Evolutionary conservation across 768 basidiomycete genomes (phyloP).

Genomic region (Fomitopsis serialis): DNA sequence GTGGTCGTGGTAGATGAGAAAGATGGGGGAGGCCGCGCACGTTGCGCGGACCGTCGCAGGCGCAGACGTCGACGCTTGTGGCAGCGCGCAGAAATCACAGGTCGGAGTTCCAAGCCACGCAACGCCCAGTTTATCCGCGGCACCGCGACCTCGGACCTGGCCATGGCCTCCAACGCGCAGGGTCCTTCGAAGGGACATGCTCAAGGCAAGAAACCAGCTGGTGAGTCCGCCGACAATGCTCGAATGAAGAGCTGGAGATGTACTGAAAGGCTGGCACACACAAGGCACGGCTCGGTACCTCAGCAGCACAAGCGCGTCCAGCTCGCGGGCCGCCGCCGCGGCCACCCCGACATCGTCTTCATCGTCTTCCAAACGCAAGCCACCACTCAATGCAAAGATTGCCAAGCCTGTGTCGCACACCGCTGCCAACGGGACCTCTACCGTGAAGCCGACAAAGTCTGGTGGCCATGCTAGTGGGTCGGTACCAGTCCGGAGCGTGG

Average conservation of each 20-base stretch:
- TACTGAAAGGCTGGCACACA: not conserved
- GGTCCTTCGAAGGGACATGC: not conserved
- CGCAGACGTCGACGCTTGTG: not conserved
- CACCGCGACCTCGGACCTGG: not conserved
- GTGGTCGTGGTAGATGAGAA: not conserved
- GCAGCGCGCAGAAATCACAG: not conserved
- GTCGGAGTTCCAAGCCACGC: not conserved
- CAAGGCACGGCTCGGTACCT: not conserved
- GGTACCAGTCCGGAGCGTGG: not conserved
- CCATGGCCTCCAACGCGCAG: conserved; percentile 1
- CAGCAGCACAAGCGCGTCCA: conserved; percentile 3
- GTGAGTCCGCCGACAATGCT: not conserved
- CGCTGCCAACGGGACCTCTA: no score
- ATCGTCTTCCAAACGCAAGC: not conserved
- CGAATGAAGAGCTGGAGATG: not conserved
- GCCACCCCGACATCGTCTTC: not conserved
- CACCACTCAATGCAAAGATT: not conserved
- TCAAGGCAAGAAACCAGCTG: not conserved
- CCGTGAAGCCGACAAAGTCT: no score
- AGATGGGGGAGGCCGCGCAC: conserved; percentile 6
- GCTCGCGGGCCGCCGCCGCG: not conserved
- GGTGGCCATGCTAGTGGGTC: no score
- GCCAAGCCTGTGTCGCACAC: not conserved
- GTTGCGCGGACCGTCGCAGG: not conserved
- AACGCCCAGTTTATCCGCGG: not conserved